Evolutionary conservation across 441 rosid genomes (phyloP), one percentile per base, ranked within the genome.

Genomic region (Erysimum cheiri): DNA sequence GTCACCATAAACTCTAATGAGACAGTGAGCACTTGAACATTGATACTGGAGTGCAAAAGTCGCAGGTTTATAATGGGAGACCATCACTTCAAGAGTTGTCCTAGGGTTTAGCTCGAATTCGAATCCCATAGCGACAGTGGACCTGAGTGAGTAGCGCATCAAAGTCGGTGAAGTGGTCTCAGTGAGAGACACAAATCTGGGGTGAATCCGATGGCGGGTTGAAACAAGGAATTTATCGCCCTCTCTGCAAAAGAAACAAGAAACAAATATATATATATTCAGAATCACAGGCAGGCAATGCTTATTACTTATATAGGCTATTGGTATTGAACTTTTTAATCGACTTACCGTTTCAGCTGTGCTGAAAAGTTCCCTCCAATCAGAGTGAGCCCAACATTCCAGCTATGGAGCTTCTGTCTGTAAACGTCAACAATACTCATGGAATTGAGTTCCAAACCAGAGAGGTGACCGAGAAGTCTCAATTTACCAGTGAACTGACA

Each of bases 151-250:
- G 3, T 0, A 1, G 37, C 37, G 13, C 40, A 2, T 8, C 3
- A 36, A 9, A 36, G 2, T 8, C 40, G 9, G 40, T 36, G 3
- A 2, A 8, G 2, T 41, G 6, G 3, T 2, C 47, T 41, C 17
- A 52, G 35, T 12, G 57, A 52, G 17, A 4, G 6, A 2, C 57
- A 52, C 57, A 52, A 26, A 12, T 28, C 36, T 26, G 4, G 36
- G 57, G 40, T 36, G 40, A 36, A 52, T 52, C 36, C 15, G 9
- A 29, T 52, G 57, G 11, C 57, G 57, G 17, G 57, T 52, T 26
- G 36, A 12, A 6, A 28, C 1, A 2, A 52, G 11, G 2, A 0
- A 29, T 3, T 26, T 28, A 26, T 28, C 35, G 3, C 8, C 11
- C 3, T 50, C 32, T 12, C 56, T 50, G 9, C 56, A 11, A 28